Conservation (phyloP, 2,329 filamentous ascomycete species). For the Aspergillus jensenii region DNA sequence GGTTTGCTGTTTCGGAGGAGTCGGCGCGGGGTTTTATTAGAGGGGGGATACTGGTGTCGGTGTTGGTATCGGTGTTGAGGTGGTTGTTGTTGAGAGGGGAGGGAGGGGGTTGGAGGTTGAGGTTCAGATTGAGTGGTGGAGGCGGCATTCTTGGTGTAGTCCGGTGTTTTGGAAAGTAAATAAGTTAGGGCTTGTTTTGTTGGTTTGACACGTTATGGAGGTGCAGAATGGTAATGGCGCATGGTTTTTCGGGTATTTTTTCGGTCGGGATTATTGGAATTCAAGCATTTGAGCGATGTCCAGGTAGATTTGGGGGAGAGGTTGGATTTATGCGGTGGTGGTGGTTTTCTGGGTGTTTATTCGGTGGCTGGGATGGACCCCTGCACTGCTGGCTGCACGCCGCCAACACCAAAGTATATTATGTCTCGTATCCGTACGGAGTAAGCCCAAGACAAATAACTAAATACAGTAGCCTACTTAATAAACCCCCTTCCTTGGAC, state of each 20-base stretch:
- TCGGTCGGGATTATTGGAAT: neutral
- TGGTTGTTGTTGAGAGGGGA: neutral
- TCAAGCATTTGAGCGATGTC: neutral
- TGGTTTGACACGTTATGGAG: neutral
- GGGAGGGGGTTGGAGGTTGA: constrained; percentile 54
- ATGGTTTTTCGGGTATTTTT: neutral
- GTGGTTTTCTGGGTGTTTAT: constrained; percentile 3
- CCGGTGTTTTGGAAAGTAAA: no score
- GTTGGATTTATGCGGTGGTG: neutral
- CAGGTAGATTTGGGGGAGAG: neutral
- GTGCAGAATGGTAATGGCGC: neutral
- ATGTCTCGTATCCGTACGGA: neutral
- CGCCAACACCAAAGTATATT: neutral
- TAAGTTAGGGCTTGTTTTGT: no score
- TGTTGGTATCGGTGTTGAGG: neutral
- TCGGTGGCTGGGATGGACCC: constrained; percentile 16
- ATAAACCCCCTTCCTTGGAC: constrained; percentile 52
- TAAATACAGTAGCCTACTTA: constrained; percentile 25
- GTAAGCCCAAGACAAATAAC: neutral
- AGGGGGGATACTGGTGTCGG: neutral
- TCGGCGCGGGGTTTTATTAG: neutral
- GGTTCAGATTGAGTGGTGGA: constrained; percentile 1
- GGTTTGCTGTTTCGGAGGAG: neutral
- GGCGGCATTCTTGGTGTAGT: neutral
- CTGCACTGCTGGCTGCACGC: neutral